A percentile compares a stretch with the other conserved stretches of the same genome.
Conservation (phyloP, 2,329 filamentous ascomycete genomes). For the Fusarium redolens region DNA sequence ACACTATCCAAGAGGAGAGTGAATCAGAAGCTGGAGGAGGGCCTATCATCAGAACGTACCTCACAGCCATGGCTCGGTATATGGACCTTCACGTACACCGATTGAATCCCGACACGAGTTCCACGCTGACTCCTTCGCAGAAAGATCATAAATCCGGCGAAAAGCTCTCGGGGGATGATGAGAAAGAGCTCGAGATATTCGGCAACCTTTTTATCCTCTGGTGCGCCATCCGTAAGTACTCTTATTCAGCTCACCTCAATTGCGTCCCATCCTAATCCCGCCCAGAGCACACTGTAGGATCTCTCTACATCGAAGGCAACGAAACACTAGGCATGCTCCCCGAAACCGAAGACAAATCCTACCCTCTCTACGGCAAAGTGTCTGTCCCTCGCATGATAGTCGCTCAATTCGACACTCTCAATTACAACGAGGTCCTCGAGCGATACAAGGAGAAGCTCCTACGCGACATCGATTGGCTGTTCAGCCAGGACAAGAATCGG, state of each 20-base stretch:
- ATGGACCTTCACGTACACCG: constrained; percentile 35
- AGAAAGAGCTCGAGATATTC: constrained; percentile 52
- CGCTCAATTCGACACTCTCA: constrained; percentile 59
- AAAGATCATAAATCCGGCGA: background rate
- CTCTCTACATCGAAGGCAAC: constrained; percentile 55
- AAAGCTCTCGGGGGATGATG: constrained; percentile 5
- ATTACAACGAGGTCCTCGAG: constrained; percentile 51
- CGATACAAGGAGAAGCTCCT: constrained; percentile 51
- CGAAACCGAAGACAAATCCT: constrained; percentile 49
- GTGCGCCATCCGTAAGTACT: constrained; percentile 59
- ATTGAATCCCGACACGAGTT: background rate
- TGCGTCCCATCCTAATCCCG: background rate
- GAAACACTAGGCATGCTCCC: constrained; percentile 56
- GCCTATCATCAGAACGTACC: constrained; percentile 41
- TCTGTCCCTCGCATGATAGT: constrained; percentile 58
- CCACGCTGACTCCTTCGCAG: background rate
- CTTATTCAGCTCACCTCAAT: background rate
- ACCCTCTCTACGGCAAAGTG: constrained; percentile 53
- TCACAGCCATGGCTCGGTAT: constrained; percentile 36
- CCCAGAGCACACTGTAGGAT: constrained; percentile 59
- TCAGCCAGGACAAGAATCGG: constrained; percentile 49
- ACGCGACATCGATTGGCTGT: constrained; percentile 49
- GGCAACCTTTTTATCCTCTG: constrained; percentile 56
- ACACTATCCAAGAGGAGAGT: constrained; percentile 36
- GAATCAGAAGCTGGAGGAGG: background rate